Evolutionary conservation across 805 yeast genomes (phyloP).

Genomic region (Candida incommunis): DNA sequence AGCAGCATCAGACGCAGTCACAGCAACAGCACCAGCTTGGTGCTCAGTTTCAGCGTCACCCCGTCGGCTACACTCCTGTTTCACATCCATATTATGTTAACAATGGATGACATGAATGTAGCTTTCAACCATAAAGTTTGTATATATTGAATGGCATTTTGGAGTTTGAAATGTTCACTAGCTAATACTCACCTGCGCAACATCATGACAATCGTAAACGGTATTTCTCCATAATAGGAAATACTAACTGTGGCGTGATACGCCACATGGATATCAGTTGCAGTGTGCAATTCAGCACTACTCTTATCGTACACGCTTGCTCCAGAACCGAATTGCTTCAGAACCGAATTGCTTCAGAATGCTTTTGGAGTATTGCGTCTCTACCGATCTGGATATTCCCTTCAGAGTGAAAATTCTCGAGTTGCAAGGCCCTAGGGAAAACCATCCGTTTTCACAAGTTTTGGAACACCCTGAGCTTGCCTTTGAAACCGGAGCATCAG

Average conservation of each 20-base stretch:
- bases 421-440: constrained; percentile 15
- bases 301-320: too few relatives aligned
- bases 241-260: too few relatives aligned
- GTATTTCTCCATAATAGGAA: too few relatives aligned
- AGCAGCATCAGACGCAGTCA: not conserved
- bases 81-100: not conserved
- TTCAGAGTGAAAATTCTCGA: constrained; percentile 12
- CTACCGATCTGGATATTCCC: constrained; percentile 1
- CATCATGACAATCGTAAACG: too few relatives aligned
- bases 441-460: constrained; percentile 2
- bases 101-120: not conserved
- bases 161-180: not conserved
- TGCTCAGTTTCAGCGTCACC: not conserved
- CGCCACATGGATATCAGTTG: too few relatives aligned
- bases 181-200: too few relatives aligned
- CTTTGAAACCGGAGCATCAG: constrained; percentile 2
- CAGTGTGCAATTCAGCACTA: too few relatives aligned
- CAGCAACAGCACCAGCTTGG: not conserved
- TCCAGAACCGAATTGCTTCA: too few relatives aligned
- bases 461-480: constrained; percentile 2
- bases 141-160: not conserved
- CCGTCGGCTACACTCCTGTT: not conserved
- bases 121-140: not conserved
- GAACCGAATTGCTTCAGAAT: not conserved
- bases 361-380: not conserved